Base-by-base conservation (phyloP, 1,139 yeast genomes). In the Pichia sp. region DNA sequence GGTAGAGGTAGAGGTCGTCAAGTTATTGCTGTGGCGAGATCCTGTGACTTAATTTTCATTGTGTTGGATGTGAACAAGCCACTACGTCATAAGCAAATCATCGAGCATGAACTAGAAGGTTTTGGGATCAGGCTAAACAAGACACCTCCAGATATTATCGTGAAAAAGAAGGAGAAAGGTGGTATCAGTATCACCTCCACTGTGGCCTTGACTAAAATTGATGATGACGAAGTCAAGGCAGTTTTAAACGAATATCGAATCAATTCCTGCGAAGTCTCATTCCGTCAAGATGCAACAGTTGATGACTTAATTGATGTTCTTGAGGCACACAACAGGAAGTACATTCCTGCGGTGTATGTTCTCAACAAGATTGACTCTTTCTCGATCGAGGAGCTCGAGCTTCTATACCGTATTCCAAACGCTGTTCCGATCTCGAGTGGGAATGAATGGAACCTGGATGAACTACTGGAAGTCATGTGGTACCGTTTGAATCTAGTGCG, bases 1-100 rank as follows among this genome's bases (percentile, higher is more conserved):
- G 99, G 99, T 74, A 88, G 92, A 72, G 99, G 99, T 76, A 84
- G 99, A 77, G 99, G 99, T 80, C 88, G 85, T 65, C 99, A 93
- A 74, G 99, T 93, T 58, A 93, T 93, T 74, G 99, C 99, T 0
- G 98, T 92, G 55, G 98, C 99, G 6, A 82, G 99, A 71, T 89
- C 97, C 6, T 95, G 97, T 66, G 92, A 93, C 69, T 75, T 95
- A 66, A 81, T 93, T 55, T 93, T 93, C 71, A 88, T 93, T 68
- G 96, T 93, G 4, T 77, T 93, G 68, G 99, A 93, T 70, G 99
- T 93, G 57, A 90, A 91, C 73, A 95, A 93, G 70, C 99, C 99
- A 4, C 78, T 93, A 64, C 92, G 87, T 61, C 98, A 93, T 72
- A 93, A 93, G 70, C 86, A 83, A 69, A 87, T 93, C 67, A 91